phyloP scores from a whole-genome alignment of 2,329 filamentous ascomycete genomes.

The Pezicula carpinea region DNA sequence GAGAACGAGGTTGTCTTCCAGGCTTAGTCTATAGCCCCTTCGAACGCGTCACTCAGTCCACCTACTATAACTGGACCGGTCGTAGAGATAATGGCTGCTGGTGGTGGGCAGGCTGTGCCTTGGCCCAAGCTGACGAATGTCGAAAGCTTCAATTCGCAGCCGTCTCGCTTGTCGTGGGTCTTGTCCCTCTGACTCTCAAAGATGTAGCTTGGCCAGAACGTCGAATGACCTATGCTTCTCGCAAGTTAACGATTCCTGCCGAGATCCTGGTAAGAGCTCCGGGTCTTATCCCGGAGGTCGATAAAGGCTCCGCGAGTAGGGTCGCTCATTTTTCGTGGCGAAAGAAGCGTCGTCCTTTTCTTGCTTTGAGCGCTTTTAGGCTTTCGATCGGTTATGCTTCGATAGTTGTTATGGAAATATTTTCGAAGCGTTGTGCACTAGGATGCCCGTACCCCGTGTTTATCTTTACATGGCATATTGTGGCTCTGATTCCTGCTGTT shows the following conservation, averaged over 20 bases:
- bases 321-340: too few species aligned
- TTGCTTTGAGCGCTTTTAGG: conserved; percentile 3
- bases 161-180: conserved; percentile 28
- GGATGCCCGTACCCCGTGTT: conserved; percentile 27
- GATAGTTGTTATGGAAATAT: conserved; percentile 25
- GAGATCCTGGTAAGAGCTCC: conserved; percentile 25
- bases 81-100: conserved; percentile 19
- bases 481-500: conserved; percentile 21
- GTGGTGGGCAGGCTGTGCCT: conserved; percentile 25
- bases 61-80: neutral
- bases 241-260: conserved; percentile 8
- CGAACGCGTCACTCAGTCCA: neutral
- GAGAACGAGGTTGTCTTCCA: too few species aligned
- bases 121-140: conserved; percentile 22
- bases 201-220: conserved; percentile 30
- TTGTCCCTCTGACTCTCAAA: conserved; percentile 28
- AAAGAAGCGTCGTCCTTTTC: neutral
- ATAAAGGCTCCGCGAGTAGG: neutral
- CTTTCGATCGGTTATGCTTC: conserved; percentile 20
- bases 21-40: neutral
- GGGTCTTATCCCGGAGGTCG: conserved; percentile 4
- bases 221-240: conserved; percentile 20
- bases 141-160: conserved; percentile 30
- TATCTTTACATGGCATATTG: conserved; percentile 23
- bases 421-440: conserved; percentile 27